Conservation (phyloP, 1,139 yeast species). For the Magnusiomyces paraingens region DNA sequence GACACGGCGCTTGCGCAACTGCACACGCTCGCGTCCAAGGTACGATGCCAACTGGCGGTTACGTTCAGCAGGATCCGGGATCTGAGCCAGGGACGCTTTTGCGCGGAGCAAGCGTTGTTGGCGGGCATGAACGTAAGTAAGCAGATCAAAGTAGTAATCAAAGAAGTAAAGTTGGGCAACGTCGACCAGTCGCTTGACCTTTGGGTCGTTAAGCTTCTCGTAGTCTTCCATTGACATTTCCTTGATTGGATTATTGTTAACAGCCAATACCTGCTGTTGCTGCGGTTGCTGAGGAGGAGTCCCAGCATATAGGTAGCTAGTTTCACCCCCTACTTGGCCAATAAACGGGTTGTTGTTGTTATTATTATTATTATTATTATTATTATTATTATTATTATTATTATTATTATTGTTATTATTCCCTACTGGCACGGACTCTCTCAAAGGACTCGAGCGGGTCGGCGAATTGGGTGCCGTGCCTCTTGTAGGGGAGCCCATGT, state of each 20-base stretch:
- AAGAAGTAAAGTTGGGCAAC: slow-evolving; percentile 73
- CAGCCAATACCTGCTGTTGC: neutral
- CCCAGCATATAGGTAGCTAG: too few relatives aligned
- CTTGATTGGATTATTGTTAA: neutral
- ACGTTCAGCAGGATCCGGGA: slow-evolving; percentile 45
- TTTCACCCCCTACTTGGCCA: too few relatives aligned
- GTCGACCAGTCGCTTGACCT: slow-evolving; percentile 79
- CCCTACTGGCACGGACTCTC: neutral
- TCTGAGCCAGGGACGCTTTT: slow-evolving; percentile 46
- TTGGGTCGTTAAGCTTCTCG: slow-evolving; percentile 59
- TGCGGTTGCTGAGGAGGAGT: slow-evolving; percentile 42
- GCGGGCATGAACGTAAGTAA: slow-evolving; percentile 85
- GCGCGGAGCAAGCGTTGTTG: slow-evolving; percentile 72
- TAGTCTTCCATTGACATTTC: slow-evolving; percentile 26
- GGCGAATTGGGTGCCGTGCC: slow-evolving; percentile 1
- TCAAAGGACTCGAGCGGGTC: slow-evolving; percentile 1
- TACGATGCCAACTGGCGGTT: slow-evolving; percentile 76
- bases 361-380: slow-evolving; percentile 30
- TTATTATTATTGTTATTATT: neutral
- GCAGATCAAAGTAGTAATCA: slow-evolving; percentile 93
- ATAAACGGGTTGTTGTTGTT: too few relatives aligned
- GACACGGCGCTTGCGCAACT: slow-evolving; percentile 78
- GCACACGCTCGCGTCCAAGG: slow-evolving; percentile 76
- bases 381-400: neutral
- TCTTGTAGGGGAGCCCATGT: slow-evolving; percentile 12